Conservation (phyloP, 345 rosid species). For the Boechera retrofracta region DNA sequence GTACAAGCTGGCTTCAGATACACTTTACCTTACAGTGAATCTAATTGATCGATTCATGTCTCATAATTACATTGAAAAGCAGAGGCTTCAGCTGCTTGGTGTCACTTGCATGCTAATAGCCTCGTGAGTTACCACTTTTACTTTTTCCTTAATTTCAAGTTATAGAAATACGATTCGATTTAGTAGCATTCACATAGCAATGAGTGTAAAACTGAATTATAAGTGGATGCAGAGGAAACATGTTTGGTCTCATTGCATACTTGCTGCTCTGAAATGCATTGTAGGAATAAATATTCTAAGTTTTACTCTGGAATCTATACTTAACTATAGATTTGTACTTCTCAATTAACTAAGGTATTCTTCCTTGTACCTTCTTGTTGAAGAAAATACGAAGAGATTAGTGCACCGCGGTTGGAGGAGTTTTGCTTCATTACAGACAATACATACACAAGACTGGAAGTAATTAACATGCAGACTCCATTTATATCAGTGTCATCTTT, state of each 20-base stretch:
- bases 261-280: too few relatives aligned
- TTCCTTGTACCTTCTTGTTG: conserved; percentile 23
- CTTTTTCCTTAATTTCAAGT: not conserved
- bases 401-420: conserved; percentile 80
- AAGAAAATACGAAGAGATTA: conserved; percentile 89
- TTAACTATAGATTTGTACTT: not conserved
- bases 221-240: not conserved
- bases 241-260: conserved; percentile 5
- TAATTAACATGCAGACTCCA: conserved; percentile 26
- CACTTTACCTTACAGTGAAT: conserved; percentile 77
- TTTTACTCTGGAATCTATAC: not conserved
- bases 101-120: conserved; percentile 87
- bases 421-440: conserved; percentile 92
- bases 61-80: conserved; percentile 62
- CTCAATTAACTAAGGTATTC: conserved; percentile 14
- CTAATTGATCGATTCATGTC: conserved; percentile 78
- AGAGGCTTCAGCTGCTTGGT: conserved; percentile 82
- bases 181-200: not conserved
- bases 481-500: not conserved
- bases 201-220: not conserved
- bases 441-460: conserved; percentile 77
- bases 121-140: conserved; percentile 61
- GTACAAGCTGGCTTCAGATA: conserved; percentile 79
- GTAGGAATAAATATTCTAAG: not conserved
- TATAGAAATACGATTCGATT: not conserved